Percentiles rank a stretch among this genome's conserved stretches.
Evolutionary conservation across 2,329 filamentous ascomycete genomes (phyloP).

Genomic region (Aotearoamyces nothofagi): DNA sequence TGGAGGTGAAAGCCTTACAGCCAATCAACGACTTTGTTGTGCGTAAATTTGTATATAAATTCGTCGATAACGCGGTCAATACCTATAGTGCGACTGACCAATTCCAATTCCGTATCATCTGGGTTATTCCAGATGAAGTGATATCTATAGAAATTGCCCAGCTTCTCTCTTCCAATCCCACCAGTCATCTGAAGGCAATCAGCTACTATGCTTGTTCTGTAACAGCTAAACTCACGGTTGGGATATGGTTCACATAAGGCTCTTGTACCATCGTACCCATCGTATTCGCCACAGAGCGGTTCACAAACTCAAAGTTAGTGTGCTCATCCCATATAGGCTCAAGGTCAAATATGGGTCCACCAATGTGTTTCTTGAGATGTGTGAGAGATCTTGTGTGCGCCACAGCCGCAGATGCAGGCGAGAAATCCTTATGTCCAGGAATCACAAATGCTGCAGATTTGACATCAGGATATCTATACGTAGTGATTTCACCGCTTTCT

Average conservation of each 20-base stretch:
- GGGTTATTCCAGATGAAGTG: conserved; percentile 67
- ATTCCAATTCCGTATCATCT: conserved; percentile 47
- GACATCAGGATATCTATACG: conserved; percentile 3
- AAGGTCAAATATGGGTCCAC: conserved; percentile 56
- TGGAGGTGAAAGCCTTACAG: conserved; percentile 32
- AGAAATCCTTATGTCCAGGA: conserved; percentile 3
- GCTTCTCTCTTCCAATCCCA: conserved; percentile 46
- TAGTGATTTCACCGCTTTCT: too few species aligned
- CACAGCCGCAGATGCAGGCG: conserved; percentile 31
- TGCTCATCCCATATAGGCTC: conserved; percentile 72
- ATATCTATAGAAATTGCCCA: conserved; percentile 55
- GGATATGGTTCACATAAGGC: conserved; percentile 67
- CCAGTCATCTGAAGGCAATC: conserved; percentile 34
- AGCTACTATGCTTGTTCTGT: background rate
- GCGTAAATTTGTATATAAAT: conserved; percentile 50
- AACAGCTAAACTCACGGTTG: conserved; percentile 35
- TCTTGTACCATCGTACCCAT: conserved; percentile 74
- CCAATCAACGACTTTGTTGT: conserved; percentile 50
- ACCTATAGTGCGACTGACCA: conserved; percentile 57
- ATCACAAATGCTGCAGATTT: conserved; percentile 6
- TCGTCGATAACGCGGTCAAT: conserved; percentile 59
- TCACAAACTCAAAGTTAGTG: conserved; percentile 53
- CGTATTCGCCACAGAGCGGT: conserved; percentile 52
- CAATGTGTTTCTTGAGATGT: conserved; percentile 47
- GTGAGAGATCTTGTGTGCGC: conserved; percentile 49